phyloP scores from a whole-genome alignment of 163 green algal species.

The Chlamydomonas reinhardtii region DNA sequence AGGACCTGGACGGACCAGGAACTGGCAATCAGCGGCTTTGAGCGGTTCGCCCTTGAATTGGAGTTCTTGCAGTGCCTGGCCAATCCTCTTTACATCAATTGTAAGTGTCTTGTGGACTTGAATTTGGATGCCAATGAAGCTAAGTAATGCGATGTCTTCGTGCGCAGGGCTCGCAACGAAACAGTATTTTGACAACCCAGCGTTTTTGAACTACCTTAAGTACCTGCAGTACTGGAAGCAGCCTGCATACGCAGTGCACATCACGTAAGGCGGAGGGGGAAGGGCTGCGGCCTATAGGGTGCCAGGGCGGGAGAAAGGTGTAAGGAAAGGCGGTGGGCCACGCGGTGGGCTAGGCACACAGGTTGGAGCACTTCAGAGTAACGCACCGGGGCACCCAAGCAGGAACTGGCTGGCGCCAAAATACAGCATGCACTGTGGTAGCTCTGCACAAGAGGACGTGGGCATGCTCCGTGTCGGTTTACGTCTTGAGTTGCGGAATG shows the following conservation, averaged over 20 bases:
- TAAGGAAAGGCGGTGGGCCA: too few relatives aligned
- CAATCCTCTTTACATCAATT: constrained; percentile 95
- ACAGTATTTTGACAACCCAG: constrained; percentile 87
- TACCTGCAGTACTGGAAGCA: constrained; percentile 95
- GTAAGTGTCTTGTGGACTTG: constrained; percentile 60
- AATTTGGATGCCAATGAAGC: background rate
- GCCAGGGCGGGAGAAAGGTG: too few relatives aligned
- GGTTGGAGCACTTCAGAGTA: too few relatives aligned
- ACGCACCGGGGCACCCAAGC: too few relatives aligned
- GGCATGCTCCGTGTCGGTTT: too few relatives aligned
- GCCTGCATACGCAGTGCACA: constrained; percentile 84
- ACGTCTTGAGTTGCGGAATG: too few relatives aligned
- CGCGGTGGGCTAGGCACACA: too few relatives aligned
- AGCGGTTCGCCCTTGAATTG: constrained; percentile 87
- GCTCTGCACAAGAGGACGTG: too few relatives aligned
- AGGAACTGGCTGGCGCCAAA: too few relatives aligned
- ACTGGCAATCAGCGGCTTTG: constrained; percentile 58
- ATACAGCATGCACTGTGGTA: too few relatives aligned
- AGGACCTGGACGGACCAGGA: constrained; percentile 47
- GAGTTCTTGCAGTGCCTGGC: constrained; percentile 94
- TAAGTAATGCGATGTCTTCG: background rate
- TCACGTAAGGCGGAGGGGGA: constrained; percentile 84
- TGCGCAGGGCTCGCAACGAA: constrained; percentile 87
- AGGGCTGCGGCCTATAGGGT: too few relatives aligned
- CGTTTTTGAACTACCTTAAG: constrained; percentile 91